Base-by-base conservation (phyloP, 495 filamentous ascomycete genomes). In the Cenococcum geophilum region DNA sequence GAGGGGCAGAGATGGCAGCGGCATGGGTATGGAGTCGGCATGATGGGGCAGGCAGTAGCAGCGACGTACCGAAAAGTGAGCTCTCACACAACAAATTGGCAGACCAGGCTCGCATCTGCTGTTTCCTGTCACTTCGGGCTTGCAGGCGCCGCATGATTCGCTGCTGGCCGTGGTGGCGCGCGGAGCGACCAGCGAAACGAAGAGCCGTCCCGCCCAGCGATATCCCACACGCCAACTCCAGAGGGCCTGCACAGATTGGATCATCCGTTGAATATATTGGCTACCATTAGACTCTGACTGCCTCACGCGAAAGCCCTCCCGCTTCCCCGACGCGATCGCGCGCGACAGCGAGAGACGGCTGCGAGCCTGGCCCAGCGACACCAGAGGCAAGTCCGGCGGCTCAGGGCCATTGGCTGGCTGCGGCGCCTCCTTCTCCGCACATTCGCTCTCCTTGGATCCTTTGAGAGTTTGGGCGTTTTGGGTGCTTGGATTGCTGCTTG, bases 111-210 rank as follows among this genome's bases (percentile, higher is more conserved):
- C 60, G 55, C 64, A 60, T 59, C 63, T 58, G 54, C 35, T 50
- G 62, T 37, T n/a, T 50, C 54, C 60, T 62, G 64, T 59, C 64
- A 66, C 64, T 35, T 8, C 16, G 11, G 35, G 2, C 48, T n/a
- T 37, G 40, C 55, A 22, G 49, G 23, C 55, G 48, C 45, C 60
- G 55, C 64, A 57, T 67, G 64, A 67, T 67, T 67, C 64, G 64
- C 47, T 55, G 21, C 27, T 45, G 12, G 58, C 45, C 25, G 22
- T 3, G 11, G 21, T 54, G 57, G 55, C 59, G 47, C 52, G 32
- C 55, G 49, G 27, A 54, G 40, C 59, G 60, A 56, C 59, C 54
- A 47, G 57, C 56, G 63, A 60, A 67, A 60, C 49, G 35, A 63
- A 56, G 43, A 12, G 9, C 51, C 52, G 55, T 27, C 59, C 14